Conservation (phyloP, 345 rosid species). For the Luvunga scandens region DNA sequence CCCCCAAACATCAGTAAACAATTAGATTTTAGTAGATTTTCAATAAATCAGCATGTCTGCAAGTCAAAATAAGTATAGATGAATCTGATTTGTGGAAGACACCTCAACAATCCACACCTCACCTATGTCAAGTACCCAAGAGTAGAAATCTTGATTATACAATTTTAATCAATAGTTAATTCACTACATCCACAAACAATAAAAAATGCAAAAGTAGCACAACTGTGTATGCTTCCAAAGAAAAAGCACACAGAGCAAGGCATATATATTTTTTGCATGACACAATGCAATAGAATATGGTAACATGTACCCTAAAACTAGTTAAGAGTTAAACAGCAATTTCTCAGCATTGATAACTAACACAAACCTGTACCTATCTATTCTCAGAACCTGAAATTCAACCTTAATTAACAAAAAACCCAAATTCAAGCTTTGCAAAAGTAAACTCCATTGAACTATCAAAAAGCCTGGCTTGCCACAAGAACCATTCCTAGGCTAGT, state of each 20-base stretch:
- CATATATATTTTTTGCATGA: neutral
- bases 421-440: neutral
- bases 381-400: neutral
- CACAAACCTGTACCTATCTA: neutral
- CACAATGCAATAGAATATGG: neutral
- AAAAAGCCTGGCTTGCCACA: neutral
- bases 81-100: neutral
- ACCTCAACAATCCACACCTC: neutral
- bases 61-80: neutral
- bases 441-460: neutral
- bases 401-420: neutral
- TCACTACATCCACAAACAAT: neutral
- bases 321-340: neutral
- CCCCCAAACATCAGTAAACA: neutral
- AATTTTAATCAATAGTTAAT: neutral
- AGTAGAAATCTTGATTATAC: neutral
- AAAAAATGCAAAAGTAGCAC: neutral
- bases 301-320: neutral
- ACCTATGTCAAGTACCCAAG: neutral
- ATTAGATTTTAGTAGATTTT: neutral
- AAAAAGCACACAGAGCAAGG: neutral
- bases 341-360: neutral
- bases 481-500: conserved; percentile 16
- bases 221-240: neutral
- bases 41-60: neutral